Evolutionary conservation across 257 asterid species (phyloP).

Genomic region (Solanum phureja): DNA sequence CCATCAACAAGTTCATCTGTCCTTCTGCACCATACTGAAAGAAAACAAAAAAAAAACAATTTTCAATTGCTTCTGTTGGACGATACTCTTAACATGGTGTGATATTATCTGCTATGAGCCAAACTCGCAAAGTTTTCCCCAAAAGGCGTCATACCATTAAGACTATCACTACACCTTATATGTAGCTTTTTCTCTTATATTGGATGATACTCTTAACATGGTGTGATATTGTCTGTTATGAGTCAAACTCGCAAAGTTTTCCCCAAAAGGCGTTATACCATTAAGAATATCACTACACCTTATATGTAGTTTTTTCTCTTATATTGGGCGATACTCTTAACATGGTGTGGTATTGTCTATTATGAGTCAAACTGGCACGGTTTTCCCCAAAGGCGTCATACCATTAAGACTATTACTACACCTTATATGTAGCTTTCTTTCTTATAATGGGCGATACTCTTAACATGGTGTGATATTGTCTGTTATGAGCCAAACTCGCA

Average conservation of each 20-base stretch:
- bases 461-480: background rate
- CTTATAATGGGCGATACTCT: background rate
- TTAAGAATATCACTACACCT: no score
- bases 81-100: background rate
- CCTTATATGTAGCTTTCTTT: no score
- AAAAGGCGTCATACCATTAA: background rate
- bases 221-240: background rate
- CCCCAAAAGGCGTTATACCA: no score
- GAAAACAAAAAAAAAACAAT: background rate
- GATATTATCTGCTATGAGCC: background rate
- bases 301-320: background rate
- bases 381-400: background rate
- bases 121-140: background rate
- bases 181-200: no score
- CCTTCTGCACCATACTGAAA: slow-evolving; percentile 82
- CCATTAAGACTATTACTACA: background rate
- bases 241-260: no score
- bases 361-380: background rate
- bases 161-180: background rate
- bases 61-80: background rate
- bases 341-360: background rate
- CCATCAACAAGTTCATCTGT: slow-evolving; percentile 86
- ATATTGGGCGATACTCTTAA: background rate
- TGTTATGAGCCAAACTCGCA: background rate
- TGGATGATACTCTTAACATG: background rate